Evolutionary conservation across 2,329 filamentous ascomycete genomes (phyloP), one percentile per base, ranked within the genome.

Genomic region (Tolypocladium inflatum): DNA sequence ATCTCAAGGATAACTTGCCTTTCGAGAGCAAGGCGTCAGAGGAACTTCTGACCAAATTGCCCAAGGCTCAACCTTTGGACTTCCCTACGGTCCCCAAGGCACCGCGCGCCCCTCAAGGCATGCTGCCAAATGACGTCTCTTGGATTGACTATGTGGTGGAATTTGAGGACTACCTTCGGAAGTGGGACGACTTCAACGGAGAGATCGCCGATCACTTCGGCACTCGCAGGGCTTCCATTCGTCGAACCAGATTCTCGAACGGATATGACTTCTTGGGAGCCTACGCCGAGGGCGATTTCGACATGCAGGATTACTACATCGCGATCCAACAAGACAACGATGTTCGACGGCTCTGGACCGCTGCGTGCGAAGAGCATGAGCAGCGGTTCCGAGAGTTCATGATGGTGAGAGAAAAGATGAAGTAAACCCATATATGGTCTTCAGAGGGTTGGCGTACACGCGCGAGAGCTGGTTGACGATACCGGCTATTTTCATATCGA

Each of bases 271-370:
- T 81, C 70, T 66, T 83, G 21, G 72, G 73, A 37, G 65, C 70
- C 10, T 67, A 69, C 1, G 69, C 70, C 9, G 68, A 69, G 1
- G 69, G 78, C 30, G 73, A 79, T 43, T 62, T 64, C 1, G 83
- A 81, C 0, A 76, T 86, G 30, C 68, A 75, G 19, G 78, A 81
- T 57, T 91, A 91, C 67, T 69, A 83, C 59, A 73, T 73, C 42
- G 83, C 81, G 67, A 71, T 87, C 57, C 79, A 81, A 62, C 82
- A 89, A 69, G 88, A 91, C 66, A 80, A 84, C 62, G 74, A 76
- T 54, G 81, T 89, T 6, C 76, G 85, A 58, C 76, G 77, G 65
- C 78, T 80, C 58, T 90, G 88, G 86, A 72, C 73, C 37, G 69
- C 78, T 10, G 82, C 82, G 9, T 83, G 80, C 60, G 79, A 83